Evolutionary conservation across 345 rosid species (phyloP), one percentile per base, ranked within the genome.

Genomic region (Schrenkiella parvula): DNA sequence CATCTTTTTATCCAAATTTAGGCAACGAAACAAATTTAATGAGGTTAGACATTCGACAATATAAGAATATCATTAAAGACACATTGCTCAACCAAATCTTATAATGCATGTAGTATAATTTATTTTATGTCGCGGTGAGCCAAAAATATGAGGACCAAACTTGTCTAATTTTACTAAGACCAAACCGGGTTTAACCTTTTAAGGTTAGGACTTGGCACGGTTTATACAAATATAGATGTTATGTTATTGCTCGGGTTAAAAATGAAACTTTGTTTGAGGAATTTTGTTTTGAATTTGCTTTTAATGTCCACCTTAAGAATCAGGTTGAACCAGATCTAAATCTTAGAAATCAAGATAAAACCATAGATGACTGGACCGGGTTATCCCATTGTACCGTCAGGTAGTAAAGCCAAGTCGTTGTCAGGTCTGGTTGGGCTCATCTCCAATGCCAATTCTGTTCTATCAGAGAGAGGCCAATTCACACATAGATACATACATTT

Each of bases 351-450:
- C 2, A 47, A 54, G 6, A 70, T 25, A 44, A 57, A 11, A 56
- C 1, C 26, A 43, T 19, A 57, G 44, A 17, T 57, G 37, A 62
- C 53, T 12, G 39, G 51, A 71, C 68, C 68, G 75, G 54, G 53
- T 61, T 50, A 61, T 25, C 34, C 19, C 41, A 37, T 47, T 29
- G 62, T 71, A 71, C 68, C 69, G 51, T 51, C 69, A 71, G 76
- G 76, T 63, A 72, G 72, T 48, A 66, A 74, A 57, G 72, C 53
- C 72, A 74, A 66, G 78, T 74, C 78, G 9, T 66, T 74, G 53
- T 74, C 72, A 57, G 53, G 51, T 57, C 44, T 74, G 78, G 72
- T 74, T 74, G 42, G 64, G 31, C 42, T 65, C 66, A 55, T 74
- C 78, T 57, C 60, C 6, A 34, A 66, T 44, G 50, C 72, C 57